These are phyloP conservation scores for Pleurotus tuoliensis DNA, from an alignment of 768 basidiomycete genomes.

Conservation along the genomic window DNA sequence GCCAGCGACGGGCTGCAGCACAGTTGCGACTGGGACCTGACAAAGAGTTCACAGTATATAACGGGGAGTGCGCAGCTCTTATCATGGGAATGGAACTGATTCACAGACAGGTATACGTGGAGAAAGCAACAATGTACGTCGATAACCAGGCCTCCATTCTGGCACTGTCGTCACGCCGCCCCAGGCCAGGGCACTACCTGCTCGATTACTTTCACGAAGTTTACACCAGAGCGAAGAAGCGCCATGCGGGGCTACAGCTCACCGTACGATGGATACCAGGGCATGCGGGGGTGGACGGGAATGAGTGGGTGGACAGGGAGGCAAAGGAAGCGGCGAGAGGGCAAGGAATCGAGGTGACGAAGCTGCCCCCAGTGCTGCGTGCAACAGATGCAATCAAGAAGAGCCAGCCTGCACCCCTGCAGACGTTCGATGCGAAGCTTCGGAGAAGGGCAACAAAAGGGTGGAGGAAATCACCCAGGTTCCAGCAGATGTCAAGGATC, in stretches of 20 bases:
- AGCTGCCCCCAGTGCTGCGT: slow-evolving; percentile 4
- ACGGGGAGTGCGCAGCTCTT: too few relatives aligned
- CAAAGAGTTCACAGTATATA: slow-evolving; percentile 1
- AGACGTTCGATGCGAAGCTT: slow-evolving; percentile 1
- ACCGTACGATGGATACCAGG: slow-evolving; percentile 19
- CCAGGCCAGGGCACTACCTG: slow-evolving; percentile 4
- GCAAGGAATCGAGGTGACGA: not conserved
- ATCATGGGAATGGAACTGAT: too few relatives aligned
- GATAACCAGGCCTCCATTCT: slow-evolving; percentile 14
- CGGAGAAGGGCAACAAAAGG: slow-evolving; percentile 1
- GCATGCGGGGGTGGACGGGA: slow-evolving; percentile 20
- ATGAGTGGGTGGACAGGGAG: slow-evolving; percentile 17
- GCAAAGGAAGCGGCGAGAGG: slow-evolving; percentile 13
- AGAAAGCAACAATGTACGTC: not conserved
- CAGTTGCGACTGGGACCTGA: slow-evolving; percentile 16
- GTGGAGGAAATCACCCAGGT: slow-evolving; percentile 10
- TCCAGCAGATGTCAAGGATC: not conserved
- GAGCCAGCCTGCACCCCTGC: slow-evolving; percentile 13
- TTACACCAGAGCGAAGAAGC: not conserved
- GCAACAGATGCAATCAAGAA: slow-evolving; percentile 9
- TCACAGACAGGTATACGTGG: not conserved
- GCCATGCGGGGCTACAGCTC: not conserved
- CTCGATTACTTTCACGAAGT: slow-evolving; percentile 1
- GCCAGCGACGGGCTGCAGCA: not conserved
- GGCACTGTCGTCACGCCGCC: not conserved